Conservation (phyloP, 2,329 filamentous ascomycete species). For the Neurospora crassa region DNA sequence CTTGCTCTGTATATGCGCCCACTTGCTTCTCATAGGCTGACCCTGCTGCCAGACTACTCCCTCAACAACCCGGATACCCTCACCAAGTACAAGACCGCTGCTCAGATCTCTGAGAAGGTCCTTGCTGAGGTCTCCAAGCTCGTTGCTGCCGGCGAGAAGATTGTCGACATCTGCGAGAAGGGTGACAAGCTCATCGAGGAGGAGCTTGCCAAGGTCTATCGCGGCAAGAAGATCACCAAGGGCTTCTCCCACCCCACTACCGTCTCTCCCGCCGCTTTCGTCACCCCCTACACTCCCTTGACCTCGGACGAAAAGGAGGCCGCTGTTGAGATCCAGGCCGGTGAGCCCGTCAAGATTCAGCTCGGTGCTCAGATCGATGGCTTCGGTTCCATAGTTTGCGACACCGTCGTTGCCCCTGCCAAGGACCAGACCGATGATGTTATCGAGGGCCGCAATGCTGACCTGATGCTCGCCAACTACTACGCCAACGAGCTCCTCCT, state of each 20-base stretch:
- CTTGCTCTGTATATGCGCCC: not conserved
- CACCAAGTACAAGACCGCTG: constrained; percentile 98
- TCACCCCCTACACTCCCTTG: constrained; percentile 94
- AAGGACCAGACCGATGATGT: constrained; percentile 51
- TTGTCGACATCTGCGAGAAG: constrained; percentile 88
- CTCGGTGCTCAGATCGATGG: constrained; percentile 98
- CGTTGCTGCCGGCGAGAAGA: constrained; percentile 78
- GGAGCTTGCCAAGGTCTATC: constrained; percentile 91
- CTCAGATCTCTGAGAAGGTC: constrained; percentile 90
- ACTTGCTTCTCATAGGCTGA: constrained; percentile 4
- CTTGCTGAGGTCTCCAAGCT: constrained; percentile 71
- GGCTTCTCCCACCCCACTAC: constrained; percentile 93
- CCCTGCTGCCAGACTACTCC: constrained; percentile 59
- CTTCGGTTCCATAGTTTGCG: constrained; percentile 91
- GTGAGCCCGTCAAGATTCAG: constrained; percentile 93
- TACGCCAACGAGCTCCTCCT: constrained; percentile 94
- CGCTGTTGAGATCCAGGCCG: constrained; percentile 65
- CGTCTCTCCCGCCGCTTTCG: constrained; percentile 84
- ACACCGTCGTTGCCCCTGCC: constrained; percentile 68
- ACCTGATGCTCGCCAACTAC: constrained; percentile 82
- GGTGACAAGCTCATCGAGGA: constrained; percentile 92
- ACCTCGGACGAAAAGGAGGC: constrained; percentile 81
- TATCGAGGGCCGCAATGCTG: constrained; percentile 69
- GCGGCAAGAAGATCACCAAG: constrained; percentile 94
- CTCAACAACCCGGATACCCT: constrained; percentile 89